Percentiles rank a stretch among this genome's conserved stretches.
phyloP scores from a whole-genome alignment of 495 filamentous ascomycete genomes.

The Mytilinidion resinicola region DNA sequence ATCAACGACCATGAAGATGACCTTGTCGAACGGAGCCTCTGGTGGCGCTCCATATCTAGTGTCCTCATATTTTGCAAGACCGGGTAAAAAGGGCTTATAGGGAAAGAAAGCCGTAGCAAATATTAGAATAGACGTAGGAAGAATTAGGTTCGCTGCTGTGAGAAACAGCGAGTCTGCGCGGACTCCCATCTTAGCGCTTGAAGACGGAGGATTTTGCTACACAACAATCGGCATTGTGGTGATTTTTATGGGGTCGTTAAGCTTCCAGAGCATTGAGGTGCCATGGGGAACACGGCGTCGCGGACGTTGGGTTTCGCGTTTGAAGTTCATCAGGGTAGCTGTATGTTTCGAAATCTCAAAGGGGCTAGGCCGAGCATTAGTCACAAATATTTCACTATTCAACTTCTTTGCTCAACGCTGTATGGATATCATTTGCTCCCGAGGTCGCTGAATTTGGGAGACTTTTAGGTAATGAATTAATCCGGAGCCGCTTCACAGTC shows the following conservation, averaged over 20 bases:
- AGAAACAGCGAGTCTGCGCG: constrained; percentile 8
- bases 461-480: too few relatives aligned
- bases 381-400: too few relatives aligned
- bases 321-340: too few relatives aligned
- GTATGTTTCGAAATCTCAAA: too few relatives aligned
- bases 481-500: too few relatives aligned
- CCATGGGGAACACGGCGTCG: too few relatives aligned
- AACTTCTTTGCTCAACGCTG: too few relatives aligned
- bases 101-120: constrained; percentile 96
- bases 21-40: constrained; percentile 69
- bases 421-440: too few relatives aligned
- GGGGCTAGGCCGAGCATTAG: too few relatives aligned
- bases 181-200: constrained; percentile 7
- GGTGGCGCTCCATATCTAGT: constrained; percentile 43
- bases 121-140: constrained; percentile 67
- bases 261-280: too few relatives aligned
- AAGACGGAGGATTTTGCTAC: neutral
- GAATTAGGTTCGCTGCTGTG: constrained; percentile 59
- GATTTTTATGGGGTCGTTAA: neutral
- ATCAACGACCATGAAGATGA: constrained; percentile 98
- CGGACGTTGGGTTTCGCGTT: too few relatives aligned
- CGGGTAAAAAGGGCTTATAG: constrained; percentile 87
- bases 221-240: neutral
- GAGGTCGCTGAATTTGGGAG: too few relatives aligned
- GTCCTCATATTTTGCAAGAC: constrained; percentile 60